phyloP scores from a whole-genome alignment of 805 yeast genomes.

The Cyberlindnera veronae region DNA sequence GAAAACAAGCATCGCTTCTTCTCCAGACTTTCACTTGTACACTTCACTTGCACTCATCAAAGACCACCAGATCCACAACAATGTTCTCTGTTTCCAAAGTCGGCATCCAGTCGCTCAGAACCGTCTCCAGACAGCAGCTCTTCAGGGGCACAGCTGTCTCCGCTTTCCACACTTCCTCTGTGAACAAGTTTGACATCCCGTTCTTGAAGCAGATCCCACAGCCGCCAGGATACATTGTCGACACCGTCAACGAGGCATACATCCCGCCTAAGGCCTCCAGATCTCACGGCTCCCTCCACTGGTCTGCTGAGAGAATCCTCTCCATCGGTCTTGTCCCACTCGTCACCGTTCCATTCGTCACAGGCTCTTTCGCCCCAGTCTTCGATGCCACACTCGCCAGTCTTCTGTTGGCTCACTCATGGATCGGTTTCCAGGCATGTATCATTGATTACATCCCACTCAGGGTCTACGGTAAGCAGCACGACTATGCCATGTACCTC shows the following conservation, averaged over 20 bases:
- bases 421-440: constrained; percentile 86
- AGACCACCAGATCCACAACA: background rate
- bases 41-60: background rate
- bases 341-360: constrained; percentile 66
- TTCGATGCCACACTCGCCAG: constrained; percentile 70
- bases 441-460: constrained; percentile 79
- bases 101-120: constrained; percentile 12
- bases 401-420: constrained; percentile 69
- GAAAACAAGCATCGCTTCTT: constrained; percentile 14
- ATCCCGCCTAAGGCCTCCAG: constrained; percentile 58
- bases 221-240: constrained; percentile 87
- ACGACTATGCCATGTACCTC: constrained; percentile 54
- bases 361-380: constrained; percentile 68
- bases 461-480: constrained; percentile 68
- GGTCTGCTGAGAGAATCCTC: constrained; percentile 83
- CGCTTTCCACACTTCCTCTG: constrained; percentile 27
- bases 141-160: constrained; percentile 6
- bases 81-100: constrained; percentile 13
- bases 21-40: constrained; percentile 6
- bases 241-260: constrained; percentile 91
- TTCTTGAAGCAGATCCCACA: constrained; percentile 63
- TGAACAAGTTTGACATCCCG: constrained; percentile 38
- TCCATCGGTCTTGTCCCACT: constrained; percentile 75
- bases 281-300: constrained; percentile 83
- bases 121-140: constrained; percentile 6